A percentile compares a stretch with the other conserved stretches of the same genome.
phyloP scores from a whole-genome alignment of 768 basidiomycete species.

The Agrocybe pediades region DNA sequence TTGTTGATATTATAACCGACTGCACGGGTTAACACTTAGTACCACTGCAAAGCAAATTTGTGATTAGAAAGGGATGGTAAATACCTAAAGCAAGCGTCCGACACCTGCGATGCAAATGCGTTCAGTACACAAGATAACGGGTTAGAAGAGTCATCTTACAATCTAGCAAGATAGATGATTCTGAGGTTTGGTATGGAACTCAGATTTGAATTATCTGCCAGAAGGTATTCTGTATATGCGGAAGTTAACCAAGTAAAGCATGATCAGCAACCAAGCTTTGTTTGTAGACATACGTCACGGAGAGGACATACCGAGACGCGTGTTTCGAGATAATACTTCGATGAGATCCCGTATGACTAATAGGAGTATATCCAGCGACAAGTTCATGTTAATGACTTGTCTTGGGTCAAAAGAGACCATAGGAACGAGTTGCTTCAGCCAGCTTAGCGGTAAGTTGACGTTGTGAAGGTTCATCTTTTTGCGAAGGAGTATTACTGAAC shows the following conservation, averaged over 20 bases:
- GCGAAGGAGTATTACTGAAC: conserved; percentile 37
- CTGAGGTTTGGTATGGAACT: conserved; percentile 23
- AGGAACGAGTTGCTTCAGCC: conserved; percentile 37
- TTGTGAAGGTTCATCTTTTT: conserved; percentile 37
- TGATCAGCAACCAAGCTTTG: too few species aligned
- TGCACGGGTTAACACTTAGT: conserved; percentile 10
- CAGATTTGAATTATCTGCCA: conserved; percentile 25
- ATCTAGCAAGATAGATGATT: conserved; percentile 44
- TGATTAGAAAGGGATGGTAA: conserved; percentile 20
- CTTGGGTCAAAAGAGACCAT: conserved; percentile 9
- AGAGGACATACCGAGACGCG: conserved; percentile 14
- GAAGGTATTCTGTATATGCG: conserved; percentile 26
- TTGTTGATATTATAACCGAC: conserved; percentile 31
- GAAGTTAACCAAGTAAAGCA: too few species aligned
- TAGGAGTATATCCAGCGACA: conserved; percentile 13
- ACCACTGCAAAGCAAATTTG: neutral
- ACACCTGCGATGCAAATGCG: conserved; percentile 34
- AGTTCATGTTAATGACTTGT: conserved; percentile 2
- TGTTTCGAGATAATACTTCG: conserved; percentile 27
- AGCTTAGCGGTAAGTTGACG: conserved; percentile 54
- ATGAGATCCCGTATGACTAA: conserved; percentile 24
- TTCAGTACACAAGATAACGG: neutral
- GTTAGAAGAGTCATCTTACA: conserved; percentile 36
- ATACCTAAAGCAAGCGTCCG: conserved; percentile 48
- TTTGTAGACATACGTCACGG: neutral